Conservation (phyloP, 768 basidiomycete genomes). For the Arthromyces matolae region DNA sequence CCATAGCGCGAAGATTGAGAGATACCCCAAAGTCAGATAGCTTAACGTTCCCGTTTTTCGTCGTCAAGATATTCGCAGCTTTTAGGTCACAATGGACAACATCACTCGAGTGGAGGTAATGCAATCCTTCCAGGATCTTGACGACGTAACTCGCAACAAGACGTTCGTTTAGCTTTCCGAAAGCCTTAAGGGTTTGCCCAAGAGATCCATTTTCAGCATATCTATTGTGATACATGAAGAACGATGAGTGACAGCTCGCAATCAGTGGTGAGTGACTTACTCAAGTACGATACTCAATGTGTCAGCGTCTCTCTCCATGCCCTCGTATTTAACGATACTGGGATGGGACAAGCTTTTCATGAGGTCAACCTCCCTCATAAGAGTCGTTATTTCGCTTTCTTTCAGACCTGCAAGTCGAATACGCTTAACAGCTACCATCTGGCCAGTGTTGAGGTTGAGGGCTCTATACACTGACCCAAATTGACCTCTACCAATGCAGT, state of each 20-base stretch:
- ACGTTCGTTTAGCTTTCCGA: constrained; percentile 88
- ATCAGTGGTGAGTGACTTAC: constrained; percentile 46
- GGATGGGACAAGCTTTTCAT: constrained; percentile 90
- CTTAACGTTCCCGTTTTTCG: constrained; percentile 97
- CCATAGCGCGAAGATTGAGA: constrained; percentile 89
- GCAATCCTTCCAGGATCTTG: constrained; percentile 93
- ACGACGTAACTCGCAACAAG: constrained; percentile 92
- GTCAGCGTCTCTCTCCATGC: constrained; percentile 86
- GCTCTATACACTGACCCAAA: constrained; percentile 96
- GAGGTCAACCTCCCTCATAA: constrained; percentile 93
- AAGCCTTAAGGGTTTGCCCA: constrained; percentile 88
- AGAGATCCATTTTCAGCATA: constrained; percentile 97
- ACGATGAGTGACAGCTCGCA: constrained; percentile 5
- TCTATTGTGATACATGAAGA: constrained; percentile 47
- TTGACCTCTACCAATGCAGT: constrained; percentile 95
- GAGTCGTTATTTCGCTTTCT: constrained; percentile 84
- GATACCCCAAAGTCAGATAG: constrained; percentile 98
- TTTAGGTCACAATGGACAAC: constrained; percentile 98
- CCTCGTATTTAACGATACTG: constrained; percentile 96
- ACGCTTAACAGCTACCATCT: constrained; percentile 99
- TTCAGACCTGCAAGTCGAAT: constrained; percentile 87
- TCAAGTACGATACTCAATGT: constrained; percentile 92
- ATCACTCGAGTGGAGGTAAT: constrained; percentile 86
- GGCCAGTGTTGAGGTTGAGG: constrained; percentile 88
- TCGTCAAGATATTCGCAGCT: constrained; percentile 97